Conservation (phyloP, 495 filamentous ascomycete genomes). For the Glarea lozoyensis region DNA sequence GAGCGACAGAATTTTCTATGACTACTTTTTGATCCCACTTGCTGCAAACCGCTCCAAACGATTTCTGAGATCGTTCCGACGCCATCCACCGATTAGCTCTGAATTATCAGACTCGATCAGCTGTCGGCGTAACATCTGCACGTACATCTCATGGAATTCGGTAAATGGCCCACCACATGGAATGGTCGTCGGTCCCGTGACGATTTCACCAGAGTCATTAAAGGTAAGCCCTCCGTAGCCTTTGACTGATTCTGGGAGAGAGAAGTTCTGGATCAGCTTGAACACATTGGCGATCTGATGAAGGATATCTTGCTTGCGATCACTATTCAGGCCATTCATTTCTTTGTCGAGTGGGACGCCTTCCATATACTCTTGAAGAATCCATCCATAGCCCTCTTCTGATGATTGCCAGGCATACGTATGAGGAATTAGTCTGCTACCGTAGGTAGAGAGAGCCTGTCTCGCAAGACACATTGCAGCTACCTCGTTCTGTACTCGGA, state of each 20-base stretch:
- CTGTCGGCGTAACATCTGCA: conserved; percentile 10
- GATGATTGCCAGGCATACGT: conserved; percentile 9
- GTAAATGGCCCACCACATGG: conserved; percentile 8
- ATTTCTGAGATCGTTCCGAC: neutral
- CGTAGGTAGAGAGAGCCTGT: conserved; percentile 10
- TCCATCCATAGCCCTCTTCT: conserved; percentile 9
- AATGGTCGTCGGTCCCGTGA: conserved; percentile 12
- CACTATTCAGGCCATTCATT: conserved; percentile 3
- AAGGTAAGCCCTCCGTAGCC: conserved; percentile 14
- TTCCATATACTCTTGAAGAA: conserved; percentile 8
- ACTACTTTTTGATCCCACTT: conserved; percentile 5
- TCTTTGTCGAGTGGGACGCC: conserved; percentile 4
- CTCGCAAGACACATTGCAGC: conserved; percentile 11
- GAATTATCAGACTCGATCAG: conserved; percentile 6
- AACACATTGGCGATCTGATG: conserved; percentile 9
- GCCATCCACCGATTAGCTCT: conserved; percentile 10
- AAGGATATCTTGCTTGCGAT: conserved; percentile 7
- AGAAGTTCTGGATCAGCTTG: conserved; percentile 10
- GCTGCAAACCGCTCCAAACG: conserved; percentile 3
- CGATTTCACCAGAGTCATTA: conserved; percentile 5
- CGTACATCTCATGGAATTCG: conserved; percentile 5
- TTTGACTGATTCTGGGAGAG: conserved; percentile 6
- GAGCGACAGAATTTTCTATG: neutral
- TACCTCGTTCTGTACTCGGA: conserved; percentile 15
- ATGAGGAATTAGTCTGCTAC: conserved; percentile 3